Evolutionary conservation across 257 asterid genomes (phyloP).

Genomic region (Solanum rostratum): DNA sequence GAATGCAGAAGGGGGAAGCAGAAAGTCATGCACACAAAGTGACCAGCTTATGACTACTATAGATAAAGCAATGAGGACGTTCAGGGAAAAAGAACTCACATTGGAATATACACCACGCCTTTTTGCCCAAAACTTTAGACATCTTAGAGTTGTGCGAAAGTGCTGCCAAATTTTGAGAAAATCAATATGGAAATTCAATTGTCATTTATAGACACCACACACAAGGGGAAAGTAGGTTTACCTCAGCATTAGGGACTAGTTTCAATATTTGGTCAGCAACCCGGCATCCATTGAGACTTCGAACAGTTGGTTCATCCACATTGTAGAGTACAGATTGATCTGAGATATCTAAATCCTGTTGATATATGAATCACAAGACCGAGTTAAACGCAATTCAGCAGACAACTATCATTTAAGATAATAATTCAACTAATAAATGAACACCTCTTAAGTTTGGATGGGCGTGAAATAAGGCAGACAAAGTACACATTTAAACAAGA

Average conservation of each 20-base stretch:
- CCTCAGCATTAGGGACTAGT: conserved; percentile 86
- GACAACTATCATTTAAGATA: not conserved
- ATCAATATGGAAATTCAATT: not conserved
- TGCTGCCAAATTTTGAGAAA: conserved; percentile 7
- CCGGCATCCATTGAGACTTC: conserved; percentile 95
- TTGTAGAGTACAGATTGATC: conserved; percentile 53
- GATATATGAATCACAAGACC: not conserved
- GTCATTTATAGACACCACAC: not conserved
- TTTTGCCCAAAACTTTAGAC: conserved; percentile 34
- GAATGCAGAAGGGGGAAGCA: not conserved
- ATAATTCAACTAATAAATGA: not conserved
- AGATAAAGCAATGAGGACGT: not conserved
- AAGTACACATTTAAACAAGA: not conserved
- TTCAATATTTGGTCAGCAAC: conserved; percentile 94
- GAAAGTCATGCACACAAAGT: not conserved
- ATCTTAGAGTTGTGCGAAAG: conserved; percentile 30
- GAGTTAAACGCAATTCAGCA: not conserved
- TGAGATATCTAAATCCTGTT: conserved; percentile 89
- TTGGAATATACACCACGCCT: conserved; percentile 36
- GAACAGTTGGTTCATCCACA: conserved; percentile 80
- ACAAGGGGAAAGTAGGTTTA: not conserved
- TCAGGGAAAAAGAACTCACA: conserved; percentile 7
- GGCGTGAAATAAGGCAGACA: not conserved
- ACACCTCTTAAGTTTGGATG: not conserved
- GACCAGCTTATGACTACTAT: not conserved